Evolutionary conservation across 2,329 filamentous ascomycete genomes (phyloP), one percentile per base, ranked within the genome.

Genomic region (Colletotrichum acutatum): DNA sequence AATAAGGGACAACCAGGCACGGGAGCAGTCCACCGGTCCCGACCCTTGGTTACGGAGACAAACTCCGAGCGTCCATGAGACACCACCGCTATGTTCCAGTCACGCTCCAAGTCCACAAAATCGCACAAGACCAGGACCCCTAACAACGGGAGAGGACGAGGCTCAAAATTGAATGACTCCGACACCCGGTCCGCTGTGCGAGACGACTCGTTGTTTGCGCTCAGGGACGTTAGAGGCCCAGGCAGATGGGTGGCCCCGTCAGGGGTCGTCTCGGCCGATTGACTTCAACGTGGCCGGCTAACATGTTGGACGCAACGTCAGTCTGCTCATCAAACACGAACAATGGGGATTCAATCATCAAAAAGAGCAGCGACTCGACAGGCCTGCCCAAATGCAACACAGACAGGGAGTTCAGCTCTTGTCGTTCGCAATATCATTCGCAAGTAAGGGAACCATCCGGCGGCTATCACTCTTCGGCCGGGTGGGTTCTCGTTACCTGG

Each of bases 261-360:
- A 65, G 34, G 66, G 60, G 34, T 66, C 46, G 16, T 70, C 54
- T 72, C 66, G 70, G 70, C 70, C 70, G 70, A 70, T 70, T 70
- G 60, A 22, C 42, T 49, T 8, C 6, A 32, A 49, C 52, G 46
- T 46, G 57, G 49, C 32, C 53, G 24, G 53, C 22, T 57, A 57
- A 56, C 49, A 19, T 46, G n/a, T 34, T 37, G 30, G 66, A 60
- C 26, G 54, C 54, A 61, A 42, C 62, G 70, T 60, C 54, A 26
- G 28, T 16, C 42, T 57, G 60, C 69, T 28, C 59, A 72, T 63
- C 58, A 68, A 68, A 68, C 64, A 37, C 24, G 28, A 34, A 12
- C 34, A 16, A 57, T 12, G 26, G 9, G 16, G 32, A 19, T 57
- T 22, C 7, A 58, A 65, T 24, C 34, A 26, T 32, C 37, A n/a